phyloP scores from a whole-genome alignment of 2,329 filamentous ascomycete species.

The Xylariaceae sp. region DNA sequence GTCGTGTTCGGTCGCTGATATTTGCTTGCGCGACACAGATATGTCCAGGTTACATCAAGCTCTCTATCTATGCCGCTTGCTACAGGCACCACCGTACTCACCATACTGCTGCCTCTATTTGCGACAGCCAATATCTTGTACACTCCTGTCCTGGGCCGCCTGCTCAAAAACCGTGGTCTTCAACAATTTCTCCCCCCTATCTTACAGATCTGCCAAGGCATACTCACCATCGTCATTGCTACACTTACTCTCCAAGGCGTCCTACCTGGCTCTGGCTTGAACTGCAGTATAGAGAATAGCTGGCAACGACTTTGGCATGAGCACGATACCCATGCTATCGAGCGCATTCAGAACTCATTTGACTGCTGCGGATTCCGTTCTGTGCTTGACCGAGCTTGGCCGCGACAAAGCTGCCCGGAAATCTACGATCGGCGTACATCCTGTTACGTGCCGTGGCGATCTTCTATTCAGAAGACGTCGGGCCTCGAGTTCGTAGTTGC shows the following conservation, averaged over 20 bases:
- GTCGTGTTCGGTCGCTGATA: background rate
- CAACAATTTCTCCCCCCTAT: slow-evolving; percentile 29
- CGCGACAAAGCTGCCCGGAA: slow-evolving; percentile 41
- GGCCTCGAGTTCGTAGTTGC: slow-evolving; percentile 54
- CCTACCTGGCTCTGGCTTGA: slow-evolving; percentile 29
- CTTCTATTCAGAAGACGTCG: slow-evolving; percentile 48
- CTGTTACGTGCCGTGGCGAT: slow-evolving; percentile 56
- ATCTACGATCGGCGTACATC: slow-evolving; percentile 42
- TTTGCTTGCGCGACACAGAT: slow-evolving; percentile 19
- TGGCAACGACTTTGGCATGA: slow-evolving; percentile 53
- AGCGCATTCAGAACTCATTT: slow-evolving; percentile 60
- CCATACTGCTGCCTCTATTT: slow-evolving; percentile 28
- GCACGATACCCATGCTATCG: slow-evolving; percentile 49
- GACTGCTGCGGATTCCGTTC: slow-evolving; percentile 63
- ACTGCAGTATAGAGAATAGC: slow-evolving; percentile 52
- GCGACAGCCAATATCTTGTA: slow-evolving; percentile 26
- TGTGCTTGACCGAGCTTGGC: slow-evolving; percentile 58
- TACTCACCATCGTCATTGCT: slow-evolving; percentile 41
- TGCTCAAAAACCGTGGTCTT: slow-evolving; percentile 5
- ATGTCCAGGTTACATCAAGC: slow-evolving; percentile 27
- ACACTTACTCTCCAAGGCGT: slow-evolving; percentile 36
- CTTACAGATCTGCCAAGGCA: slow-evolving; percentile 40
- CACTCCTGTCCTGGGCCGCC: slow-evolving; percentile 14
- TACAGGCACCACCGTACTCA: slow-evolving; percentile 26
- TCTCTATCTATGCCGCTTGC: slow-evolving; percentile 28